These are phyloP conservation scores for Nicotiana benthamiana DNA, from an alignment of 257 asterid genomes.

Conservation along the genomic window DNA sequence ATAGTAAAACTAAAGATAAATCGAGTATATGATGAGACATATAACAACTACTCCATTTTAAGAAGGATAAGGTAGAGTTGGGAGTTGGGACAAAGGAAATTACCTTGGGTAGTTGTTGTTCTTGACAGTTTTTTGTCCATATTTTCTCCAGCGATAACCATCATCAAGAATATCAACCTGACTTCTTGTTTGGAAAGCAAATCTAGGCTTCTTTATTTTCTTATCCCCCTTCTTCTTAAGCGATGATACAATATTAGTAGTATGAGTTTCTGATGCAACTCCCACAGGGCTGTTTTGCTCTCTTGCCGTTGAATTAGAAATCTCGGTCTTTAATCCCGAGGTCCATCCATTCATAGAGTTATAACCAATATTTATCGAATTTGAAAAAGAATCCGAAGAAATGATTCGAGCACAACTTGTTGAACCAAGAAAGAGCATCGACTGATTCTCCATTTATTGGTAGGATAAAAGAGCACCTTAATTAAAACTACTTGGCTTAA, in stretches of 20 bases:
- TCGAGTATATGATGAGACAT: not conserved
- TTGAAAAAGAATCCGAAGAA: too few relatives aligned
- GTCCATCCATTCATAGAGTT: constrained; percentile 8
- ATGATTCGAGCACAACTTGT: not conserved
- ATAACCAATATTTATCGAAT: not conserved
- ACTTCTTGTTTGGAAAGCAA: constrained; percentile 55
- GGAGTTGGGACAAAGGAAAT: not conserved
- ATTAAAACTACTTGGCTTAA: constrained; percentile 16
- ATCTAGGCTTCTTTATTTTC: constrained; percentile 34
- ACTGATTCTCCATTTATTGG: constrained; percentile 16
- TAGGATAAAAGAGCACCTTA: not conserved
- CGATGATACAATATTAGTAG: not conserved
- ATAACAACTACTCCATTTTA: not conserved
- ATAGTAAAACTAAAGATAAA: not conserved
- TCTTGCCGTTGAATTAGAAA: not conserved
- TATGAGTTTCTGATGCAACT: not conserved
- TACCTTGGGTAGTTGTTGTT: constrained; percentile 63
- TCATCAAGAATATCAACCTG: constrained; percentile 65
- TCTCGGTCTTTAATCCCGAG: constrained; percentile 14
- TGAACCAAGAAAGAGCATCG: not conserved
- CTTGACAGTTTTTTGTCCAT: constrained; percentile 64
- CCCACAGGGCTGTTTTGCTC: not conserved
- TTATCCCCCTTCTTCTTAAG: constrained; percentile 10
- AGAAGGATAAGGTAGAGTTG: not conserved
- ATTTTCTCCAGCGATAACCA: constrained; percentile 69